Percentiles rank a stretch among this genome's conserved stretches.
Evolutionary conservation across 495 filamentous ascomycete genomes (phyloP).

Genomic region (Podospora tetraspora): DNA sequence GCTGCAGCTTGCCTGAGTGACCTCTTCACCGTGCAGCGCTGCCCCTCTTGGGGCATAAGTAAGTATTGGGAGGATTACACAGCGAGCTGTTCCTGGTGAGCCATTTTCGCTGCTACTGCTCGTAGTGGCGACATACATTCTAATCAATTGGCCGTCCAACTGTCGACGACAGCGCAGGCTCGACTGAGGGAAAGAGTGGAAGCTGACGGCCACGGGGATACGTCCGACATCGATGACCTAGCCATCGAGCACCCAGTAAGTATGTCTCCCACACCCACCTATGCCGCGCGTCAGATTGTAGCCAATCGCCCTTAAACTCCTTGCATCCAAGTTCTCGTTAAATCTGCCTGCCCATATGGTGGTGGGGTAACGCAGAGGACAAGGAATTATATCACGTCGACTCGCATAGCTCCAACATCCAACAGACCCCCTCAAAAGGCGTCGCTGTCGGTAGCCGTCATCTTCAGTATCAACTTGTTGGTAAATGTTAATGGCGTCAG

Average conservation of each 20-base stretch:
- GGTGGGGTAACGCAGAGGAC: not conserved
- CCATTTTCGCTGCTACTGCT: not conserved
- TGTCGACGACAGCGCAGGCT: not conserved
- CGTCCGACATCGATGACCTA: not conserved
- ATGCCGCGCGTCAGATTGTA: not conserved
- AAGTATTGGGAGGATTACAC: not conserved
- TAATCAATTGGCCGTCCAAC: not conserved
- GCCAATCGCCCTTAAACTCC: not conserved
- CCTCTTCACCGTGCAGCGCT: not conserved
- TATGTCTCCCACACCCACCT: not conserved
- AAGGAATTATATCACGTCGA: not conserved
- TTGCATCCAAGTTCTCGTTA: not conserved
- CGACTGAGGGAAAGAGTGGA: not conserved
- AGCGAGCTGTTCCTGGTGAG: not conserved
- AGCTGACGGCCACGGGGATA: not conserved
- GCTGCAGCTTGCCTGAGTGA: slow-evolving; percentile 1
- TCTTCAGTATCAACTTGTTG: not conserved
- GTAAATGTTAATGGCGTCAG: not conserved
- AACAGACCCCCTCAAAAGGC: not conserved
- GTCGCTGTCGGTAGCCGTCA: not conserved
- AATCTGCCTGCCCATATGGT: not conserved
- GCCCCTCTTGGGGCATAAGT: not conserved
- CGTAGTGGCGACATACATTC: not conserved
- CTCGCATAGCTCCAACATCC: not conserved
- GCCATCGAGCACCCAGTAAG: not conserved